Base-by-base conservation (phyloP, 23 red algal species). In the Gracilaria vermiculophylla region DNA sequence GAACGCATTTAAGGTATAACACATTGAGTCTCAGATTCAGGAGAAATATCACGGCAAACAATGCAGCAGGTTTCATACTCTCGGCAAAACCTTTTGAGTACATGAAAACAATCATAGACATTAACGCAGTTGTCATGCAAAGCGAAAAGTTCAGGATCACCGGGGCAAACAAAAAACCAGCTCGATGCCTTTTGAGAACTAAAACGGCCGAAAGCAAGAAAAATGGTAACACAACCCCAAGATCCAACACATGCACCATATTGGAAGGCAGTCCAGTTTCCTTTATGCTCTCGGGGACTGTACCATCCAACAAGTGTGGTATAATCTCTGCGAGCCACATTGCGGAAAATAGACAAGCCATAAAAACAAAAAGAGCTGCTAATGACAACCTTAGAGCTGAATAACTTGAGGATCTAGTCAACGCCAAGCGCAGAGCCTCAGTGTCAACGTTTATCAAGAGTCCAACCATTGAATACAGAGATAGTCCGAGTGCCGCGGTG, bases 281-380 rank as follows among this genome's bases (percentile, higher is more conserved):
- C 21, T 10, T n/a, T 42, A 73, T 47, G 20, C 67, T 73, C 14
- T 33, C 28, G 0, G 67, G 67, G 7, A 48, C 24, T 24, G 67
- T 73, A 20, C 67, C 67, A 73, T 28, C 24, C 37, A 45, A 23
- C 36, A 73, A 27, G 40, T 47, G 37, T 24, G 67, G 39, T 27
- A 73, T 13, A 48, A 73, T 73, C 28, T 73, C 67, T 14, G 37
- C 42, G 20, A 73, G 67, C 67, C 67, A 73, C 67, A 73, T 48
- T 5, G 13, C 13, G 15, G 32, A 73, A 73, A 73, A 73, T 12
- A 73, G 9, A 19, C 20, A 42, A 0, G 67, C 37, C 40, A 73
- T 48, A 10, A 47, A 73, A 27, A 16, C 35, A 4, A 73, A 73
- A 36, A 33, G 47, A 48, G 17, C 36, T 10, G 67, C 37, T 7